Base-by-base conservation (phyloP, 331 rosid genomes). In the Ulmus americana region DNA sequence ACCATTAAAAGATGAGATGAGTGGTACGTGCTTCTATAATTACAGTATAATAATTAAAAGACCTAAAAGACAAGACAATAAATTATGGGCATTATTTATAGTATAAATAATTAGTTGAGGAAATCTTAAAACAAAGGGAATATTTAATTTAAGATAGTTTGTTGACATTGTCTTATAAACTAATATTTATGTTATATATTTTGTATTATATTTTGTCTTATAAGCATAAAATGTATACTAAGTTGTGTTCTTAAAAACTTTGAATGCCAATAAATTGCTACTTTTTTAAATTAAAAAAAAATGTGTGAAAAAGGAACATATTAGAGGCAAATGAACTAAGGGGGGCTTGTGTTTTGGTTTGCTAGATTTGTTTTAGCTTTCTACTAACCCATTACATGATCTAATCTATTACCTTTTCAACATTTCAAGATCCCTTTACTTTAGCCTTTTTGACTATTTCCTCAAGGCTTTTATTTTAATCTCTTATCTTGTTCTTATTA, bases 351-450 rank as follows among this genome's bases (percentile, higher is more conserved):
- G 28, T 5, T 8, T 38, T 11, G 13, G 10, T 35, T 55, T 6
- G n/a, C 46, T 49, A 48, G 47, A 7, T 38, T 14, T 49, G 38
- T 18, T 16, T 59, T 44, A 18, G 65, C 41, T 61, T 64, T 64
- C 57, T 38, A 48, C 58, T 18, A 28, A 39, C 46, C 57, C 56
- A 39, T 11, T 47, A 46, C 39, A 44, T 44, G 4, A 39, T 4
- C n/a, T 64, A n/a, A 64, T 28, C 59, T 48, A 64, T 39, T 47
- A 47, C 15, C 57, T 64, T 7, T 3, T 39, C 12, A 10, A 44
- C 15, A 20, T 45, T 20, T 20, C 3, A 5, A 6, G 8, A 10
- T 7, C 54, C 43, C 9, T 20, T 28, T 4, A 13, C 12, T 35
- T 39, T 10, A 28, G 5, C 18, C 46, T 15, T 42, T 42, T 60